Base-by-base conservation (phyloP, 2,329 filamentous ascomycete species). In the Pseudogymnoascus sp. region DNA sequence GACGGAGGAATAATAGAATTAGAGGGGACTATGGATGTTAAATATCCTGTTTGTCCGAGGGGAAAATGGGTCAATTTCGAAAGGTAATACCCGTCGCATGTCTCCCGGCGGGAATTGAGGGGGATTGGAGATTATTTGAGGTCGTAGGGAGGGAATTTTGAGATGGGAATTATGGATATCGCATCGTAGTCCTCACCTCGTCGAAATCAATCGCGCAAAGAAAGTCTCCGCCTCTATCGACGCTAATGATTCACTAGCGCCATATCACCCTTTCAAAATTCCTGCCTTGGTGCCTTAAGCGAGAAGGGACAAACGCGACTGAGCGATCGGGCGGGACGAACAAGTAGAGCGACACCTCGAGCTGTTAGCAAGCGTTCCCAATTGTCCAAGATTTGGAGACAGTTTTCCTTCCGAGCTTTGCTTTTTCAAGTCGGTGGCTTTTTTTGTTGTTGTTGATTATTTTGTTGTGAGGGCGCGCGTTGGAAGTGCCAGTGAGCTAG, bases 391-490 rank as follows among this genome's bases (percentile, higher is more conserved):
- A 12, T 30, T 50, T n/a, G 28, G 47, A 54, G 28, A n/a, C 16
- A n/a, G 33, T 8, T 50, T 22, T 54, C 9, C 30, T 30, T 4
- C 2, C 5, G 22, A 25, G 22, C 22, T 25, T 25, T 25, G 22
- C 22, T 11, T 33, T 33, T 20, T 47, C 11, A 47, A 12, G 41
- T 28, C 7, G 30, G 7, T 6, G 30, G 14, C 12, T 43, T 50
- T 43, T 43, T 43, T 18, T 33, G 28, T 54, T 54, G 47, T 54
- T 54, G 47, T 54, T 54, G 47, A 54, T 43, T 50, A 54, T 14
- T 12, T 28, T 18, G 18, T 33, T 30, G 25, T 33, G 9, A 16
- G 6, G n/a, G 25, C 18, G 25, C 47, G 47, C 28, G 47, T 54
- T 33, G 47, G 22, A 25, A 6, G 3, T 18, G 47, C 47, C 33